A percentile compares a stretch with the other conserved stretches of the same genome.
Conservation (phyloP, 495 filamentous ascomycete species). For the Hyaloscypha finlandica region DNA sequence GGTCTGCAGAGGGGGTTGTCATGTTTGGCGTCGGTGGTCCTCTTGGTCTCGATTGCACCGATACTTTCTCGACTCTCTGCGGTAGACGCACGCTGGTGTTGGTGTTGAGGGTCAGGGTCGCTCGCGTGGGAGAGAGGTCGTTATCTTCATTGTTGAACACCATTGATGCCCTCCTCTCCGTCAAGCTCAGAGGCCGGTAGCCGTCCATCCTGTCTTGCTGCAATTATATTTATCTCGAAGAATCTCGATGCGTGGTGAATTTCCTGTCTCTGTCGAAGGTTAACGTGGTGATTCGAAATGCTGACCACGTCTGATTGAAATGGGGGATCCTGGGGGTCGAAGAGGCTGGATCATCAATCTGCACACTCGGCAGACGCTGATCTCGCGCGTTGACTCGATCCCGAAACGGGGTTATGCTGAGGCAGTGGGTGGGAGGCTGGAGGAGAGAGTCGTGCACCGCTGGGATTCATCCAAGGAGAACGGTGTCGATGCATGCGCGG, state of each 20-base stretch:
- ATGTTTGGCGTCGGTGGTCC: conserved; percentile 59
- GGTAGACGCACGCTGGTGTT: conserved; percentile 24
- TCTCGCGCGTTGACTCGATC: neutral
- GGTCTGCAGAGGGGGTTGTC: conserved; percentile 57
- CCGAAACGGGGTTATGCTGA: neutral
- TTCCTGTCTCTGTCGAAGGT: neutral
- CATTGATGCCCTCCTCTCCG: conserved; percentile 33
- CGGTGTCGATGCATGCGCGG: neutral
- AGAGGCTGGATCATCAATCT: conserved; percentile 3
- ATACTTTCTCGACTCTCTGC: conserved; percentile 46
- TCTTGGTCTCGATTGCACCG: conserved; percentile 44
- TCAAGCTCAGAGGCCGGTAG: conserved; percentile 34
- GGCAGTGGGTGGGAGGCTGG: neutral
- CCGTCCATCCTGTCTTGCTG: conserved; percentile 23
- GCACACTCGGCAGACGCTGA: conserved; percentile 2
- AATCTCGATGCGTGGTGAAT: neutral
- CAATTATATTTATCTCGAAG: neutral
- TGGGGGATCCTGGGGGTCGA: neutral
- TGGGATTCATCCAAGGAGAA: neutral
- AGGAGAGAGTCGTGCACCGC: neutral
- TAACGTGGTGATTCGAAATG: neutral
- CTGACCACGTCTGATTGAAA: neutral
- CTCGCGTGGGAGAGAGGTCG: conserved; percentile 31
- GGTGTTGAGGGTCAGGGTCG: conserved; percentile 32
- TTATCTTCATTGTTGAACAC: conserved; percentile 28